Base-by-base conservation (phyloP, 176 grass and related monocot genomes). In the Phragmites australis region DNA sequence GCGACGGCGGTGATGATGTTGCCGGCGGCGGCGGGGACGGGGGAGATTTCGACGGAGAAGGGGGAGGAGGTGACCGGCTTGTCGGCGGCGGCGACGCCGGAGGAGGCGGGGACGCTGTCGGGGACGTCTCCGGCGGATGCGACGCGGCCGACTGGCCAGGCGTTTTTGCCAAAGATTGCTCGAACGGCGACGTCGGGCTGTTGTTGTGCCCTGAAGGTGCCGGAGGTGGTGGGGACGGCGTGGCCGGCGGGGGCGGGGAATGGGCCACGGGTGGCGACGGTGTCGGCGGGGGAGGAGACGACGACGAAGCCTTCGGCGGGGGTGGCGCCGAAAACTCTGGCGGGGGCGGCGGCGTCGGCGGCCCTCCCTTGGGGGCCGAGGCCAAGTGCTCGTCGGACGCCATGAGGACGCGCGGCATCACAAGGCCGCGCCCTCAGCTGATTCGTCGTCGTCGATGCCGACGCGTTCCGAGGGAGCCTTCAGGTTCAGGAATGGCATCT, bases 401-500 rank as follows among this genome's bases (percentile, higher is more conserved):
- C 87, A 85, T 76, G 57, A 86, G 72, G 40, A 82, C 72, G 88
- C 83, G 78, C 78, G 83, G 65, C 83, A 66, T 77, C 29, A 10
- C 6, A 27, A 23, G 18, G 82, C 82, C 77, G 77, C 72, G 72
- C 72, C 65, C 66, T 72, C 56, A 48, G 14, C 64, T 14, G 19
- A 9, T 27, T 41, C 26, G 82, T 46, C 29, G 58, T 62, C 59
- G 80, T 31, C 84, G 54, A 88, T 62, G 65, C 39, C 64, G 65
- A 71, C 65, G 37, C 55, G 75, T 45, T 76, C 76, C 15, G 14
- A 37, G 13, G 52, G 18, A 43, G 61, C 26, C 55, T 14, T 47
- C 21, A 76, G 71, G 53, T 65, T 55, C 64, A 27, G 7, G 26
- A 62, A 64, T 48, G n/a, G 70, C 87, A 84, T 75, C 34, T 44